Conservation (phyloP, 345 rosid genomes). For the Mangifera indica region DNA sequence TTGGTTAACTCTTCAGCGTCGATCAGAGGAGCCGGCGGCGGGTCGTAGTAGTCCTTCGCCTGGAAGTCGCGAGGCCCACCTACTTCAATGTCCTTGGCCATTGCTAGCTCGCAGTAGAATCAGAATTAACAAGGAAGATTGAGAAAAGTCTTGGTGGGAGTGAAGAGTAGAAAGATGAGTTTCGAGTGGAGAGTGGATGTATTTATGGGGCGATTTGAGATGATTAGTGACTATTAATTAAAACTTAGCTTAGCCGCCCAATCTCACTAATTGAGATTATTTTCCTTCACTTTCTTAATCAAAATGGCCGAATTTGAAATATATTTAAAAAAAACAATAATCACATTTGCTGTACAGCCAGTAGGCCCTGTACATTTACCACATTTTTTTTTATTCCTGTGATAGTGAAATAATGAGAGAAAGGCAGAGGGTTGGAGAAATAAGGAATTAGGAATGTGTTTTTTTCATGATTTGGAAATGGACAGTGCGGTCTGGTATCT, state of each 20-base stretch:
- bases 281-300: constrained; percentile 28
- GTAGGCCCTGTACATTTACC: no score
- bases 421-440: background rate
- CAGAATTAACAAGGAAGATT: background rate
- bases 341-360: no score
- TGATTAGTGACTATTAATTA: constrained; percentile 9
- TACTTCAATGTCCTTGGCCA: constrained; percentile 57
- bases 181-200: background rate
- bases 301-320: no score
- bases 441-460: no score
- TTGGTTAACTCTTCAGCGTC: constrained; percentile 44
- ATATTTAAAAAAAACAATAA: no score
- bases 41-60: constrained; percentile 55
- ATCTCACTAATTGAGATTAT: constrained; percentile 15
- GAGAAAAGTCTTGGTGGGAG: background rate
- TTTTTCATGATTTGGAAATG: background rate
- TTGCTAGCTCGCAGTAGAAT: constrained; percentile 17
- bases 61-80: constrained; percentile 37
- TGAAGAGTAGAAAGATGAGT: background rate
- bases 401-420: no score
- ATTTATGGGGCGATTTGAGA: constrained; percentile 26
- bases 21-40: constrained; percentile 54
- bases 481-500: background rate
- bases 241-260: constrained; percentile 44
- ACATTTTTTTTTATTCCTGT: background rate